Evolutionary conservation across 257 asterid genomes (phyloP), one percentile per base, ranked within the genome.

Genomic region (Lycium barbarum): DNA sequence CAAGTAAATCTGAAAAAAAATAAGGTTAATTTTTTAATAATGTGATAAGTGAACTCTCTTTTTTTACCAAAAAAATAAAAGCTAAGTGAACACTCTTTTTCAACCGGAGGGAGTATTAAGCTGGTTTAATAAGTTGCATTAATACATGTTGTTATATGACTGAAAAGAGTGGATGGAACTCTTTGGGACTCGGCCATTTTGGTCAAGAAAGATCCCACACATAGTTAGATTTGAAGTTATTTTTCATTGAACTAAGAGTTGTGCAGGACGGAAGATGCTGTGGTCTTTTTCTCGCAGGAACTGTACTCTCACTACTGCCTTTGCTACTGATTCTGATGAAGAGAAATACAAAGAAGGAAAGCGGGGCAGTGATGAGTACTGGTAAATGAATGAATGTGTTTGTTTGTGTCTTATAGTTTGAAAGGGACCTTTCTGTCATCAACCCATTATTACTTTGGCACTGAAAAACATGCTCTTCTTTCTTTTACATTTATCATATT

Each of bases 381-480:
- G 45, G 6, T 40, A 91, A 92, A 84, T 79, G 61, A 83, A 89
- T 57, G 20, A 63, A 85, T 90, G 86, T 80, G 87, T 86, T 88
- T 88, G 90, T 89, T 85, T 91, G 87, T 90, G 87, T 87, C 91
- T 73, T 87, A 51, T 66, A 74, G 79, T 63, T 84, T 93, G 97
- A 93, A 90, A 91, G 90, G 36, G 98, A 95, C 97, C 86, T 85
- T 93, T 83, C 86, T 73, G 58, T 86, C 88, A 89, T 88, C 84
- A 88, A 7, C 87, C 91, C 92, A 90, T 86, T 90, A 86, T 88
- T 88, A 92, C 91, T 88, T 80, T 91, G 98, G 97, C 98, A 95
- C 98, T 95, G 98, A 95, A 95, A 95, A 95, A 84, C 97, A 95
- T 95, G 98, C 83, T 84, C 80, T 85, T 85, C 59, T 83, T 87